Conservation (phyloP, 805 yeast species). For the Clavispora phyllophila region DNA sequence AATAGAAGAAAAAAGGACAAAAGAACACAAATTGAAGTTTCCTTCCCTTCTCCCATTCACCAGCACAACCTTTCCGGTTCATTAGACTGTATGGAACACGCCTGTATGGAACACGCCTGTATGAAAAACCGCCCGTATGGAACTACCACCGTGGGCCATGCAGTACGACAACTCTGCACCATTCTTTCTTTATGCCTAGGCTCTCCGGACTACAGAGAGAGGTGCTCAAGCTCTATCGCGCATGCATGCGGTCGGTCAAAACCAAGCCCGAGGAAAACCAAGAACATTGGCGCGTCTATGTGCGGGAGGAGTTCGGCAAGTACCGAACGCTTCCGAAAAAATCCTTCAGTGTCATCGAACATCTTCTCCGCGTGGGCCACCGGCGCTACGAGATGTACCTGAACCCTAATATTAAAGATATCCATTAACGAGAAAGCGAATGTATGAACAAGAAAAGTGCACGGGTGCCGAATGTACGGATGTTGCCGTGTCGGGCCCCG, state of each 20-base stretch:
- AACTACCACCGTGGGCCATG: neutral
- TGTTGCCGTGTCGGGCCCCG: no score
- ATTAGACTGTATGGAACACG: no score
- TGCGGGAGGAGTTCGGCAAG: constrained; percentile 60
- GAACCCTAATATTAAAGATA: constrained; percentile 34
- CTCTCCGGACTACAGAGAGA: constrained; percentile 42
- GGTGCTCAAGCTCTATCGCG: constrained; percentile 46
- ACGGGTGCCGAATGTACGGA: no score
- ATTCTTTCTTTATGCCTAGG: constrained; percentile 25
- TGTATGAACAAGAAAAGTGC: neutral
- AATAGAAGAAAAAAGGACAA: no score
- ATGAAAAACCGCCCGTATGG: no score
- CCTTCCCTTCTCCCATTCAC: no score
- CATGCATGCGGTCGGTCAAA: constrained; percentile 41
- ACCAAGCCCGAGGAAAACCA: constrained; percentile 47
- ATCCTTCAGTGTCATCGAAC: constrained; percentile 83
- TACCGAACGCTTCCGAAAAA: constrained; percentile 57
- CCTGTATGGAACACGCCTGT: no score
- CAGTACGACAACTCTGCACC: neutral
- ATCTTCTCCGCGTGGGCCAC: constrained; percentile 71
- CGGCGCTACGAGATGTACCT: constrained; percentile 69
- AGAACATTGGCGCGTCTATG: constrained; percentile 37
- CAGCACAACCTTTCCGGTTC: no score
- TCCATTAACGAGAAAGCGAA: neutral
- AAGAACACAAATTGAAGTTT: no score